These are phyloP conservation scores for Pseudotsuga menziesii DNA, from an alignment of 75 land plant genomes.

Conservation along the genomic window DNA sequence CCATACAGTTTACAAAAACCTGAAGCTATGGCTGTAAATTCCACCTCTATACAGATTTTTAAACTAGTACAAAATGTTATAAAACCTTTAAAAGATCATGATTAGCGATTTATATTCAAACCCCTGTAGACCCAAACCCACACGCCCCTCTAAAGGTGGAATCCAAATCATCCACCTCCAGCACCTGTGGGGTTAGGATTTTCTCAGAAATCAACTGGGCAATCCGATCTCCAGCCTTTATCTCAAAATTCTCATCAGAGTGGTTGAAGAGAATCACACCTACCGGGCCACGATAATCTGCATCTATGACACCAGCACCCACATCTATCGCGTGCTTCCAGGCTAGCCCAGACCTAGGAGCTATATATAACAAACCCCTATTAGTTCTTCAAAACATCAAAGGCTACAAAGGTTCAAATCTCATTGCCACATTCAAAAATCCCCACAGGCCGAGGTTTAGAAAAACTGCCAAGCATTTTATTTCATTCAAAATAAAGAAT, in stretches of 20 bases:
- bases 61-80: no score
- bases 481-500: not conserved
- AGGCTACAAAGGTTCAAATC: not conserved
- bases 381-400: not conserved
- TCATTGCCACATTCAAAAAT: not conserved
- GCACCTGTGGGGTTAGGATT: constrained; percentile 78
- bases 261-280: constrained; percentile 90
- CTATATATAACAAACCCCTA: constrained; percentile 29
- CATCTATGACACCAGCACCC: constrained; percentile 97
- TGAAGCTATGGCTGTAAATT: no score
- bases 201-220: constrained; percentile 83
- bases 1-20: no score
- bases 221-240: constrained; percentile 83
- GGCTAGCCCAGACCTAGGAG: constrained; percentile 89
- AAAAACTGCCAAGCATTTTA: not conserved
- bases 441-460: not conserved
- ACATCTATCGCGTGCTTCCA: constrained; percentile 95
- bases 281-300: constrained; percentile 89
- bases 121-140: constrained; percentile 96
- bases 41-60: no score
- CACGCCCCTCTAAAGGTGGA: constrained; percentile 69
- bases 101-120: constrained; percentile 14
- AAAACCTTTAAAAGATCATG: no score
- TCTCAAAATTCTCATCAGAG: constrained; percentile 75
- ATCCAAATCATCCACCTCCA: constrained; percentile 77